Conservation (phyloP, 2,329 filamentous ascomycete species). For the Sclerotinia glacialis region DNA sequence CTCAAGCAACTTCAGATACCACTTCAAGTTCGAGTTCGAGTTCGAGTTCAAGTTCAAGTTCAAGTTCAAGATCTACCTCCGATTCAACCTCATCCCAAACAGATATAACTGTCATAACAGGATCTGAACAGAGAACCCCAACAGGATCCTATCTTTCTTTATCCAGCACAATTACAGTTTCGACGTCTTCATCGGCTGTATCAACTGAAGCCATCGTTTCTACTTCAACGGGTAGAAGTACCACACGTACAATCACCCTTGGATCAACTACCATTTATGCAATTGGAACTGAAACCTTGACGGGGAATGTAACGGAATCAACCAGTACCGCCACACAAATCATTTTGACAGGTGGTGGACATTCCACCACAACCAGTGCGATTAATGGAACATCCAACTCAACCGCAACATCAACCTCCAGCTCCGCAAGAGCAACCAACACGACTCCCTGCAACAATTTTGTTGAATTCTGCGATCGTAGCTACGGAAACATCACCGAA, state of each 20-base stretch:
- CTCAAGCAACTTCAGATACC: slow-evolving; percentile 16
- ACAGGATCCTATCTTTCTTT: slow-evolving; percentile 43
- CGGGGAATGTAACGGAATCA: slow-evolving; percentile 35
- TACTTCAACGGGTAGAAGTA: slow-evolving; percentile 30
- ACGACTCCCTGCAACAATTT: slow-evolving; percentile 79
- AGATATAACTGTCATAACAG: slow-evolving; percentile 24
- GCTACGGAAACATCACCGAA: slow-evolving; percentile 78
- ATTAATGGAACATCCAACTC: slow-evolving; percentile 50
- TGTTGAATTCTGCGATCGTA: slow-evolving; percentile 70
- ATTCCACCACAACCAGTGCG: slow-evolving; percentile 36
- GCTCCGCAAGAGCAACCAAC: slow-evolving; percentile 55
- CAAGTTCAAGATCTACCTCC: slow-evolving; percentile 23
- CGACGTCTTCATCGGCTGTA: slow-evolving; percentile 33
- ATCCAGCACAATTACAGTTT: slow-evolving; percentile 39
- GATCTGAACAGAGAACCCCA: slow-evolving; percentile 35
- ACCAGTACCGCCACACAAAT: slow-evolving; percentile 38
- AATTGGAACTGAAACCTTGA: slow-evolving; percentile 24
- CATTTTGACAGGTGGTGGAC: slow-evolving; percentile 40
- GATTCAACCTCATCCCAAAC: slow-evolving; percentile 24
- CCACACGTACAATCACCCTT: slow-evolving; percentile 32
- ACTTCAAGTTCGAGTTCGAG: slow-evolving; percentile 13
- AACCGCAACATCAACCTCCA: slow-evolving; percentile 46
- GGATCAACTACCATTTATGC: slow-evolving; percentile 36
- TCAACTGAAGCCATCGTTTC: slow-evolving; percentile 33
- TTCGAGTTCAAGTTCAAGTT: slow-evolving; percentile 17